These are phyloP conservation scores for Escovopsis sp. DNA, from an alignment of 2,329 filamentous ascomycete genomes.

Conservation along the genomic window DNA sequence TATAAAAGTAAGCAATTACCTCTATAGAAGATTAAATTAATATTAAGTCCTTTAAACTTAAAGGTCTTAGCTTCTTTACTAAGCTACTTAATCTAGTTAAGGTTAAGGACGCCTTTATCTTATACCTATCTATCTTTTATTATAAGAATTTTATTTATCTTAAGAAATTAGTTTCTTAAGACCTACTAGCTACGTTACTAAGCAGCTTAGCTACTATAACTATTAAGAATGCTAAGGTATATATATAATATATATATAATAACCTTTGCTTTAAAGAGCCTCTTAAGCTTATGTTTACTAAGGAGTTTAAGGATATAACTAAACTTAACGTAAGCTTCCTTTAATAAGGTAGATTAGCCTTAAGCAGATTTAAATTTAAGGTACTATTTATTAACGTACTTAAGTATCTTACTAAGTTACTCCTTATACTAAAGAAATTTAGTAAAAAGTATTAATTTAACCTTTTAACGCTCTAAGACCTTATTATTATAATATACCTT, in stretches of 20 bases:
- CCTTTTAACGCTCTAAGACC: too few relatives aligned
- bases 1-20: not conserved
- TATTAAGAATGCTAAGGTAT: not conserved
- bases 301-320: not conserved
- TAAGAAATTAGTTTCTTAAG: not conserved
- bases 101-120: too few relatives aligned
- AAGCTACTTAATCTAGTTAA: not conserved
- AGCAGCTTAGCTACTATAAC: not conserved
- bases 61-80: not conserved
- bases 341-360: not conserved
- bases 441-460: too few relatives aligned
- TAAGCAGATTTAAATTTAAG: not conserved
- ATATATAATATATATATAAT: not conserved
- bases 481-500: conserved; percentile 1
- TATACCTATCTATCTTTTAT: not conserved
- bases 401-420: too few relatives aligned
- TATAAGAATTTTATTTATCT: not conserved
- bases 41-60: not conserved
- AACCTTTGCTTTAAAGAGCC: not conserved
- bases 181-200: not conserved
- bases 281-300: not conserved
- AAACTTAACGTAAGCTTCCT: not conserved
- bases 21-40: not conserved
- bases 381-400: too few relatives aligned
- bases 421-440: not conserved